These are phyloP conservation scores for Aspergillus aculeatus DNA, from an alignment of 2,329 filamentous ascomycete species.

Conservation along the genomic window DNA sequence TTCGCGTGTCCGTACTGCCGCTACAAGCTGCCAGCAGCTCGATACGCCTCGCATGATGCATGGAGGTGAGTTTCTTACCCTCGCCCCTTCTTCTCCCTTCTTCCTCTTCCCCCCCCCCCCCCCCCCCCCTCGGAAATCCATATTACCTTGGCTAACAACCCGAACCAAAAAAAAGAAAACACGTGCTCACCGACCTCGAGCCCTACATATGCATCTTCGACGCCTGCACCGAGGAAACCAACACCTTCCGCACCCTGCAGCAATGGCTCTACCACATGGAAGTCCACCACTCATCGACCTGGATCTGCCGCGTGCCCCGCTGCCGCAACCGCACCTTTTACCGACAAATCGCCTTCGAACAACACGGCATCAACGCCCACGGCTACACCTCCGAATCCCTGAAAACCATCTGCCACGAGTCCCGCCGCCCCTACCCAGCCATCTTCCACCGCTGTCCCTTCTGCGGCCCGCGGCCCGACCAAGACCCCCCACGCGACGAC, in stretches of 20 bases:
- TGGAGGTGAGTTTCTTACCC: background rate
- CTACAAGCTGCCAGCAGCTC: background rate
- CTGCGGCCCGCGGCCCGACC: background rate
- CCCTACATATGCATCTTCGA: background rate
- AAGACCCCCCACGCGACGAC: background rate
- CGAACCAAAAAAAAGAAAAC: background rate
- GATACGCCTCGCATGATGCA: background rate
- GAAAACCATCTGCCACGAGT: background rate
- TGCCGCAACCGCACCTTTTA: background rate
- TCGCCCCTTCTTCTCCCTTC: background rate
- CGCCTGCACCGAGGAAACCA: background rate
- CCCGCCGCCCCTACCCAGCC: background rate
- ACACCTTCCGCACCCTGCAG: background rate
- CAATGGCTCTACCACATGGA: background rate
- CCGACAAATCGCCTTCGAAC: background rate
- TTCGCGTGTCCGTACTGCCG: background rate
- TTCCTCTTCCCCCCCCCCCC: background rate
- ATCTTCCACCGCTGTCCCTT: background rate
- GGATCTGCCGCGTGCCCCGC: background rate
- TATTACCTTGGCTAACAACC: background rate
- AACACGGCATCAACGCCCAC: background rate
- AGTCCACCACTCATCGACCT: background rate
- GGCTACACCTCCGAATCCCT: background rate
- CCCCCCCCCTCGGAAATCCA: background rate
- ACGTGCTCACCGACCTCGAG: background rate